Evolutionary conservation across 73 alveolate genomes (phyloP), one percentile per base, ranked within the genome.

Genomic region (Paramecium pentaurelia): DNA sequence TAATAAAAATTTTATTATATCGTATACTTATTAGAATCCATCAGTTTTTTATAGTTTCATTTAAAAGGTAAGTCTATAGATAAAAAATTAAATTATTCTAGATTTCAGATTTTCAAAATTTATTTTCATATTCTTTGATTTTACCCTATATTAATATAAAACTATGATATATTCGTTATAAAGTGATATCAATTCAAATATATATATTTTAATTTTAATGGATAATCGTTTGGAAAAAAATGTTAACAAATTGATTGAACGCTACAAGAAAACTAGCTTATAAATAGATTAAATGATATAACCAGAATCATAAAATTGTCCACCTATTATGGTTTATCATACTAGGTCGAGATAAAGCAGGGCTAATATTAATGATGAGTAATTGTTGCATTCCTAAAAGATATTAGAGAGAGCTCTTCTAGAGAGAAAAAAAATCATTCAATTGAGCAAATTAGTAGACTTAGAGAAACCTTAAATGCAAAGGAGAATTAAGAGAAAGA

Each of bases 241-340:
- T 45, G 91, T 80, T 8, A 80, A 80, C 58, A 42, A 42, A 25
- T 80, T 44, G 49, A 25, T 44, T 18, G 90, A 77, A 8, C 40
- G 90, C 40, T 77, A 80, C 49, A 80, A 44, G 75, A 80, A 80
- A 47, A 80, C 91, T 9, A 80, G 77, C 18, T 20, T 36, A 40
- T 77, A 80, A 80, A 40, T 80, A 16, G 91, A 80, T 80, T 45
- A 44, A 25, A 80, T 80, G 75, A 45, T 49, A 27, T 80, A 80
- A 80, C 64, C 47, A 12, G 49, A 64, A 16, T 28, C 42, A 45
- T 10, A 45, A 25, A 28, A 30, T 80, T 22, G 8, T 20, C 71
- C 42, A 8, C 87, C 64, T 0, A 42, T 80, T 12, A 42, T 27
- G 47, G 25, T 45, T 44, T 80, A 42, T 47, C 73, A 22, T 27